phyloP scores from a whole-genome alignment of 352 stramenopile genomes.

The Aphanomyces astaci region DNA sequence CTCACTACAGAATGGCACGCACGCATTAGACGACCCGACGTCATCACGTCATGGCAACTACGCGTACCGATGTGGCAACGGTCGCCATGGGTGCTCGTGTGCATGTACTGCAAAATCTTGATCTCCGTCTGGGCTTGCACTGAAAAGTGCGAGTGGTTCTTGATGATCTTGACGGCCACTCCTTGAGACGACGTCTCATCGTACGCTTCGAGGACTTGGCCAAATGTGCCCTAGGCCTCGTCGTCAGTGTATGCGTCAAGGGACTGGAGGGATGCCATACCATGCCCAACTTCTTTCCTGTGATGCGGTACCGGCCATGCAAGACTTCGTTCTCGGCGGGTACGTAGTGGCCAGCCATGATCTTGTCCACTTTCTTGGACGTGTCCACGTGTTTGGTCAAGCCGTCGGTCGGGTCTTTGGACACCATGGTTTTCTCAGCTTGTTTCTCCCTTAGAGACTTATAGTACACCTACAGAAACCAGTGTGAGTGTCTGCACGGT shows the following conservation, averaged over 20 bases:
- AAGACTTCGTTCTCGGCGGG: constrained; percentile 59
- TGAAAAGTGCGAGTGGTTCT: constrained; percentile 96
- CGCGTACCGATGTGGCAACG: constrained; percentile 89
- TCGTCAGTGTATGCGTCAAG: not conserved
- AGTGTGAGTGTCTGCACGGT: constrained; percentile 20
- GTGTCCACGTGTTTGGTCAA: constrained; percentile 41
- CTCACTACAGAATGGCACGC: constrained; percentile 61
- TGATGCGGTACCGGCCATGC: constrained; percentile 66
- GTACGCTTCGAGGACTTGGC: constrained; percentile 68
- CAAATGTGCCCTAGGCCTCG: constrained; percentile 55
- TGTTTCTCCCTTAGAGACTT: constrained; percentile 47
- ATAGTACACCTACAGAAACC: constrained; percentile 66
- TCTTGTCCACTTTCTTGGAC: constrained; percentile 27
- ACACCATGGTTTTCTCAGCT: constrained; percentile 30
- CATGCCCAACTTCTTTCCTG: constrained; percentile 57
- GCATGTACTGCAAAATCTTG: constrained; percentile 88
- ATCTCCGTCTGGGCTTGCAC: constrained; percentile 97
- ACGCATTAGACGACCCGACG: too few species aligned
- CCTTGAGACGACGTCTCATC: constrained; percentile 67
- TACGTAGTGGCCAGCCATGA: constrained; percentile 50
- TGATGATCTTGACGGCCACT: constrained; percentile 99
- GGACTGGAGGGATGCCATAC: constrained; percentile 29
- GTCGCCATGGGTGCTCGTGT: constrained; percentile 68
- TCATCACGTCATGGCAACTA: too few species aligned
- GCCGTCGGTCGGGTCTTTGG: constrained; percentile 4